phyloP scores from a whole-genome alignment of 2,329 filamentous ascomycete species.

The Calonectria henricotiae region DNA sequence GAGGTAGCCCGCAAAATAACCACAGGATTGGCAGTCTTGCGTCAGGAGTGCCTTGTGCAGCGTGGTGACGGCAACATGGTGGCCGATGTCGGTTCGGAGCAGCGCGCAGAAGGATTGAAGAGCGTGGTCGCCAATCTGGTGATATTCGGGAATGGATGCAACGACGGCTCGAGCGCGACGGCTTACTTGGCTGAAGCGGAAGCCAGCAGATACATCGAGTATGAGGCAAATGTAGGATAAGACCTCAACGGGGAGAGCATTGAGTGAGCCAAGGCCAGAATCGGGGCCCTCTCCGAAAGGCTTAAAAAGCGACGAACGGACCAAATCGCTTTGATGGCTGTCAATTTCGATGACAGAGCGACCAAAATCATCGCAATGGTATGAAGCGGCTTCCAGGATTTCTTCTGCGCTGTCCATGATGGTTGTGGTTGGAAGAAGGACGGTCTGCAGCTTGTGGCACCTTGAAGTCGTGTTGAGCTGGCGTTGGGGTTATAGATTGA shows the following conservation, averaged over 20 bases:
- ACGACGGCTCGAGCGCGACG: constrained; percentile 28
- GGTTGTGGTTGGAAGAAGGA: background rate
- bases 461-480: background rate
- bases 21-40: constrained; percentile 31
- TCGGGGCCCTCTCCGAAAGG: constrained; percentile 31
- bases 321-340: constrained; percentile 26
- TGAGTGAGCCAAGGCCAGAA: constrained; percentile 32
- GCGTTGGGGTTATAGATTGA: constrained; percentile 13
- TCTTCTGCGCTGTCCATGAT: constrained; percentile 29
- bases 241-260: constrained; percentile 36
- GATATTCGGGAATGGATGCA: constrained; percentile 34
- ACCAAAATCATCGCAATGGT: constrained; percentile 31
- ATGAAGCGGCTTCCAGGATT: constrained; percentile 29
- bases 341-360: constrained; percentile 33
- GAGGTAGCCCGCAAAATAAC: constrained; percentile 29
- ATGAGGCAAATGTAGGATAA: constrained; percentile 35
- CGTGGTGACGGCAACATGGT: constrained; percentile 28
- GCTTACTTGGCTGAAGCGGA: constrained; percentile 32
- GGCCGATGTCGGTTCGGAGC: constrained; percentile 35
- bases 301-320: constrained; percentile 33
- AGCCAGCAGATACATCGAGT: constrained; percentile 36
- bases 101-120: constrained; percentile 29
- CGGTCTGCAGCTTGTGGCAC: background rate
- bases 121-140: constrained; percentile 31
- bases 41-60: constrained; percentile 33